Percentiles rank a stretch among this genome's conserved stretches.
Evolutionary conservation across 495 filamentous ascomycete genomes (phyloP).

Genomic region (Ascodesmis nigricans): DNA sequence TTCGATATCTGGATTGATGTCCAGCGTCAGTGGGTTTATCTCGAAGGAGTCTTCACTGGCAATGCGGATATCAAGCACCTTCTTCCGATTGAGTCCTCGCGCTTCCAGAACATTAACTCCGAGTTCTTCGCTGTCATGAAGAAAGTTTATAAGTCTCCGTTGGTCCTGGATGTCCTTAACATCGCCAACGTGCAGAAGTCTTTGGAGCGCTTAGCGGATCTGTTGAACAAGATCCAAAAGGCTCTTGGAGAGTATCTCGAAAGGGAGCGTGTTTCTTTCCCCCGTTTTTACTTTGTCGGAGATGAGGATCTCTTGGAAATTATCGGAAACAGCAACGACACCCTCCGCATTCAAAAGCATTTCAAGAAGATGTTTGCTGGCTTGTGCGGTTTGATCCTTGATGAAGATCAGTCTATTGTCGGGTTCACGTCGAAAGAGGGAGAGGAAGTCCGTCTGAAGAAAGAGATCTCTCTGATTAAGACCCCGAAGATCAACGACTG

Average conservation of each 20-base stretch:
- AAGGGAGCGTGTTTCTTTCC: constrained; percentile 88
- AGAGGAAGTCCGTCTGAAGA: constrained; percentile 69
- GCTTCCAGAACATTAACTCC: constrained; percentile 97
- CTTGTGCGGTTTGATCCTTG: constrained; percentile 68
- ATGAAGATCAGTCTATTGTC: constrained; percentile 68
- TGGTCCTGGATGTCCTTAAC: constrained; percentile 81
- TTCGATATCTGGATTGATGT: constrained; percentile 99
- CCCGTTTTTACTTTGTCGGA: constrained; percentile 96
- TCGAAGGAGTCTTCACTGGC: constrained; percentile 94
- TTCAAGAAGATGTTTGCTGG: constrained; percentile 99
- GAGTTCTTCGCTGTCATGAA: constrained; percentile 97
- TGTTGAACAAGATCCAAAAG: constrained; percentile 98
- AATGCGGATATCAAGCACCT: constrained; percentile 98
- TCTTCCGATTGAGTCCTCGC: constrained; percentile 79
- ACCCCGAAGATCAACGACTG: constrained; percentile 96
- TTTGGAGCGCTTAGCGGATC: constrained; percentile 74
- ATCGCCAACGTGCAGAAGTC: constrained; percentile 92
- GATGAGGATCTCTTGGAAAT: constrained; percentile 98
- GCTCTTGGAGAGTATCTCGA: constrained; percentile 96
- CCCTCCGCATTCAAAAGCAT: constrained; percentile 83
- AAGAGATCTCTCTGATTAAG: constrained; percentile 73
- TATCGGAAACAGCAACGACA: constrained; percentile 97
- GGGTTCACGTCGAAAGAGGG: constrained; percentile 93
- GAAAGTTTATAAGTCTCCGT: constrained; percentile 87
- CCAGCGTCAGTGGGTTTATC: constrained; percentile 95